Conservation (phyloP, 495 filamentous ascomycete genomes). For the Penicillium psychrofluorescens region DNA sequence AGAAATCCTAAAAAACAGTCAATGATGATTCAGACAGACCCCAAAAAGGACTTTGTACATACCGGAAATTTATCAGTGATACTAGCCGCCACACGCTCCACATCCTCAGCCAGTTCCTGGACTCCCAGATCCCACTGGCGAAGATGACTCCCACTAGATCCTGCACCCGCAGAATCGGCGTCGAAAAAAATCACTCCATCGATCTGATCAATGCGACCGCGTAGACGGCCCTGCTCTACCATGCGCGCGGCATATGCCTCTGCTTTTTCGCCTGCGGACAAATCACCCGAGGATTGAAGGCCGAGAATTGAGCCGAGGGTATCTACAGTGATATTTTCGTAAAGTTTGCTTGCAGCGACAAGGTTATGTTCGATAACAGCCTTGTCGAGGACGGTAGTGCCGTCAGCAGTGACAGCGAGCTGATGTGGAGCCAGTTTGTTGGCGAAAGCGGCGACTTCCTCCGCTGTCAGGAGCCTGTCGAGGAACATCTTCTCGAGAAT, state of each 20-base stretch:
- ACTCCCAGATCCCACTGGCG: conserved; percentile 87
- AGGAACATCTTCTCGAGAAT: conserved; percentile 98
- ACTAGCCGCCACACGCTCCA: conserved; percentile 67
- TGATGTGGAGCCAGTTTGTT: conserved; percentile 77
- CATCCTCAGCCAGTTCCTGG: conserved; percentile 74
- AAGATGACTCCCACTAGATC: conserved; percentile 49
- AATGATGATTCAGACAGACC: conserved; percentile 9
- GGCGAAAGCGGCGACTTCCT: conserved; percentile 81
- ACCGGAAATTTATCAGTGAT: conserved; percentile 38
- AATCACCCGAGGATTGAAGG: conserved; percentile 36
- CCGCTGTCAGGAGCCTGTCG: conserved; percentile 70
- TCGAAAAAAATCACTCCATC: conserved; percentile 83
- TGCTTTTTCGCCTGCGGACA: conserved; percentile 64
- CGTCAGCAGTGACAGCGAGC: conserved; percentile 79
- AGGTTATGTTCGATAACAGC: conserved; percentile 96
- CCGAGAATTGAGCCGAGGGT: conserved; percentile 71
- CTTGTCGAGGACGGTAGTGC: conserved; percentile 86
- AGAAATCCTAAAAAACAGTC: conserved; percentile 19
- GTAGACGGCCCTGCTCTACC: conserved; percentile 87
- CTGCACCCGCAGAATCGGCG: conserved; percentile 53
- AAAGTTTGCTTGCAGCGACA: conserved; percentile 74
- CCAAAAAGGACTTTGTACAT: conserved; percentile 4
- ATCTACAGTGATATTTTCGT: conserved; percentile 80
- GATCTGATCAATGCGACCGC: conserved; percentile 91
- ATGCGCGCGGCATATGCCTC: conserved; percentile 89